Percentiles rank a stretch among this genome's conserved stretches.
These are phyloP conservation scores for Pisolithus tinctorius DNA, from an alignment of 768 basidiomycete genomes.

Conservation along the genomic window DNA sequence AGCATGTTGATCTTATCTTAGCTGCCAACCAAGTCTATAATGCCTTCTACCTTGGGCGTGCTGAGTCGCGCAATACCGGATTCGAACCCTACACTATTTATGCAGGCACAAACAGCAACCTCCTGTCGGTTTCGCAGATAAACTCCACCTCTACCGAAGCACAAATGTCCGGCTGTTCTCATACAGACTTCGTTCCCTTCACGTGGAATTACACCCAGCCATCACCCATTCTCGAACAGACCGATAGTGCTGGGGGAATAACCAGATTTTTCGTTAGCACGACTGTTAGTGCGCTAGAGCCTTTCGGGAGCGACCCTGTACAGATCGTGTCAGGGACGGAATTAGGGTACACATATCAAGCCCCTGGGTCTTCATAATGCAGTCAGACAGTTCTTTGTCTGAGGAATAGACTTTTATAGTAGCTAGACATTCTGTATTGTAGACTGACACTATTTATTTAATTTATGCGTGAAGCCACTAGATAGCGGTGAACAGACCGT, in stretches of 20 bases:
- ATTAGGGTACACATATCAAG: constrained; percentile 3
- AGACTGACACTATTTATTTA: too few relatives aligned
- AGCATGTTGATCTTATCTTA: neutral
- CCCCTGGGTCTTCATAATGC: neutral
- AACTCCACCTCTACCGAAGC: constrained; percentile 2
- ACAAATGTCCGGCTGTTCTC: constrained; percentile 3
- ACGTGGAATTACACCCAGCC: constrained; percentile 5
- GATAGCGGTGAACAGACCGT: too few relatives aligned
- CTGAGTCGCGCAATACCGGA: constrained; percentile 1
- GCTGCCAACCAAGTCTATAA: neutral
- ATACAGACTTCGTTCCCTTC: constrained; percentile 2
- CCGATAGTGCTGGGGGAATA: constrained; percentile 7
- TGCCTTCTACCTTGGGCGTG: constrained; percentile 9
- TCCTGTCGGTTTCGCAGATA: constrained; percentile 2
- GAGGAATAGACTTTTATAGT: too few relatives aligned
- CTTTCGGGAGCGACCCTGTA: neutral
- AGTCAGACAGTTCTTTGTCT: neutral
- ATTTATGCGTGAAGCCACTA: too few relatives aligned
- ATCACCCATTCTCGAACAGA: neutral
- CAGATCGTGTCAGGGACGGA: neutral
- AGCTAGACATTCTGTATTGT: too few relatives aligned
- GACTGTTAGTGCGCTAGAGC: neutral
- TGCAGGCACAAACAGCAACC: constrained; percentile 5
- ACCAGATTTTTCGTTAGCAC: neutral
- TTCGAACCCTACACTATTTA: constrained; percentile 7